These are phyloP conservation scores for Postia placenta DNA, from an alignment of 768 basidiomycete species.

Conservation along the genomic window DNA sequence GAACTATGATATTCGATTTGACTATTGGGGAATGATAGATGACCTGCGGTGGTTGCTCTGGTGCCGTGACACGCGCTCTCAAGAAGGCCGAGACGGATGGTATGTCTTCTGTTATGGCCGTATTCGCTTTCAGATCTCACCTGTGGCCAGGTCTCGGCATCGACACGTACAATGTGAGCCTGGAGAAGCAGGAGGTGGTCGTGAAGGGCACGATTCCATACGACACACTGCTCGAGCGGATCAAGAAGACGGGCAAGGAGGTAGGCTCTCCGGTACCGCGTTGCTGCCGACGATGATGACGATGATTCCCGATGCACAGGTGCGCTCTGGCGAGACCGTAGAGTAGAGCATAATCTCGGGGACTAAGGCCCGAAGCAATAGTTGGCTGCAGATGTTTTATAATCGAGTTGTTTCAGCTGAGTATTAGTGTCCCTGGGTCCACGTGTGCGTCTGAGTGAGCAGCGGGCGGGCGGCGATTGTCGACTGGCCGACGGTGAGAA, in stretches of 20 bases:
- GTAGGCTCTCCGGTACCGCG: conserved; percentile 29
- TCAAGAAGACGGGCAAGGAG: conserved; percentile 92
- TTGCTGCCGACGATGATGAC: neutral
- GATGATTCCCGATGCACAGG: conserved; percentile 27
- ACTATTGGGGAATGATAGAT: conserved; percentile 54
- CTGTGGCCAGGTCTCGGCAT: conserved; percentile 32
- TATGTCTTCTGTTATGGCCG: neutral
- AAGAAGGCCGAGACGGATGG: conserved; percentile 47
- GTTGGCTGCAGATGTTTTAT: too few species aligned
- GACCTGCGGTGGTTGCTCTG: conserved; percentile 84
- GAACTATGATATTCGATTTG: neutral
- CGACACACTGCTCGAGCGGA: conserved; percentile 62
- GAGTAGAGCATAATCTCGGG: conserved; percentile 27
- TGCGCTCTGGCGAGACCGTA: conserved; percentile 42
- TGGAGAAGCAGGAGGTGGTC: conserved; percentile 67
- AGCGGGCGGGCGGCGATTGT: too few species aligned
- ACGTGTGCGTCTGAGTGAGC: too few species aligned
- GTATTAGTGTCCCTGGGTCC: too few species aligned
- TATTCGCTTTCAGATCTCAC: neutral
- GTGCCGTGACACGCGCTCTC: conserved; percentile 71
- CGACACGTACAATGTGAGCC: conserved; percentile 48
- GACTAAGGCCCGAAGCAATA: too few species aligned
- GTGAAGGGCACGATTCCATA: conserved; percentile 58
- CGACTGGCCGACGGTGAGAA: too few species aligned
- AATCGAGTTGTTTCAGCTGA: too few species aligned